These are phyloP conservation scores for Colletotrichum gloeosporioides DNA, from an alignment of 2,329 filamentous ascomycete species.

Conservation along the genomic window DNA sequence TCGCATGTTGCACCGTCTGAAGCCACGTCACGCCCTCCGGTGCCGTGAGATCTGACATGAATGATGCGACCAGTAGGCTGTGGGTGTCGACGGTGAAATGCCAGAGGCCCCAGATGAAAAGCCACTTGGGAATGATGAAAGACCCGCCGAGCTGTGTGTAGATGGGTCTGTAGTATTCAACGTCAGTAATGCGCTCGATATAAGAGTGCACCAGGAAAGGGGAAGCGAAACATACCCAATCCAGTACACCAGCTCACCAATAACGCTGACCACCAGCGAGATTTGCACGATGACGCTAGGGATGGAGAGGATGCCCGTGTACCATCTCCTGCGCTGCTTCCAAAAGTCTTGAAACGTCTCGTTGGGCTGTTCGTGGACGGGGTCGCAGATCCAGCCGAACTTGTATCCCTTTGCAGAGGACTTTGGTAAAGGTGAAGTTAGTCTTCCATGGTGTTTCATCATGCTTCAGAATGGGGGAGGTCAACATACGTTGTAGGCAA, in stretches of 20 bases:
- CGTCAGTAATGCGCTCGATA: not conserved
- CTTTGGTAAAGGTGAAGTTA: not conserved
- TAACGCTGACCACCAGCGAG: not conserved
- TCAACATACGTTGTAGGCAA: not conserved
- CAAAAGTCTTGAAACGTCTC: not conserved
- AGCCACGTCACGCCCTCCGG: not conserved
- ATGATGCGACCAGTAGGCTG: not conserved
- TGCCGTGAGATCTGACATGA: not conserved
- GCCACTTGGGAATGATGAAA: not conserved
- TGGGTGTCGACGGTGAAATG: not conserved
- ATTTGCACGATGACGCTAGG: not conserved
- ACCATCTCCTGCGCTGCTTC: slow-evolving; percentile 4
- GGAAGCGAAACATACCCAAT: not conserved
- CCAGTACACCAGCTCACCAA: not conserved
- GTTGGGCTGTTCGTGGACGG: not conserved
- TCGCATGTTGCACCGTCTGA: not conserved
- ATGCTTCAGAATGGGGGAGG: rapidly evolving
- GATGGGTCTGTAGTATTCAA: not conserved
- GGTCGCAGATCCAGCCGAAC: not conserved
- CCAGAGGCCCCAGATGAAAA: not conserved
- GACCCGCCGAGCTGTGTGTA: not conserved
- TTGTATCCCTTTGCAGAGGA: not conserved
- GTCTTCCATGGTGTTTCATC: rapidly evolving
- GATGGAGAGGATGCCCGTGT: not conserved
- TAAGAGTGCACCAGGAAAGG: rapidly evolving